Base-by-base conservation (phyloP, 148 eudicot genomes). In the Fagopyrum homotropicum region DNA sequence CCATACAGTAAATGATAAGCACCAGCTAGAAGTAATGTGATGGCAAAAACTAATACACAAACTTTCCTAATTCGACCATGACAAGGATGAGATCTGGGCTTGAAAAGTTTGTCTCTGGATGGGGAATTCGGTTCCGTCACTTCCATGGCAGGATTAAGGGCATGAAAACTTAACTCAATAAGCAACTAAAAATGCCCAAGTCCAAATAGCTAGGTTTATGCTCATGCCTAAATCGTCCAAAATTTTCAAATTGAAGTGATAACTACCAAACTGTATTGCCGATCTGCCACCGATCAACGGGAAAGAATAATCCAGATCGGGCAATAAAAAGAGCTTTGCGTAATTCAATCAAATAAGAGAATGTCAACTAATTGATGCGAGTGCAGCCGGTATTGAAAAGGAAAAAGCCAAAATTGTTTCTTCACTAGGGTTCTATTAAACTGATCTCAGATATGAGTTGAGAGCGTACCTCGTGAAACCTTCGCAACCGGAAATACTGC, bases 41-140 rank as follows among this genome's bases (percentile, higher is more conserved):
- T 30, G 9, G 77, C 72, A 11, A 81, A 14, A 52, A 90, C 50
- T 73, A 79, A 35, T 52, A 77, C 6, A 49, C 83, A 81, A 4
- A 77, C 12, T 75, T 76, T 89, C 49, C 10, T 10, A 59, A 59
- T 19, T 19, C 30, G 64, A 22, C 35, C 64, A 59, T 59, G 64
- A 30, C 17, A 19, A 54, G 19, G 59, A 54, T 14, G n/a, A 19
- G 64, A 59, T 22, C 35, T 19, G 9, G 35, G 11, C 64, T 72
- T 77, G 73, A 81, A 78, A 49, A 75, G 45, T 50, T 84, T 89
- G 19, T 77, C 75, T 82, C 89, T 88, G 55, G 89, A 89, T 60
- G 87, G 94, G 55, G 88, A 79, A 79, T 80, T 83, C 9, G 90
- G 86, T 50, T 22, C 0, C 26, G 26, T 22, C 26, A 22, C 26